These are phyloP conservation scores for Echites panduratus DNA, from an alignment of 257 asterid species.

Conservation along the genomic window DNA sequence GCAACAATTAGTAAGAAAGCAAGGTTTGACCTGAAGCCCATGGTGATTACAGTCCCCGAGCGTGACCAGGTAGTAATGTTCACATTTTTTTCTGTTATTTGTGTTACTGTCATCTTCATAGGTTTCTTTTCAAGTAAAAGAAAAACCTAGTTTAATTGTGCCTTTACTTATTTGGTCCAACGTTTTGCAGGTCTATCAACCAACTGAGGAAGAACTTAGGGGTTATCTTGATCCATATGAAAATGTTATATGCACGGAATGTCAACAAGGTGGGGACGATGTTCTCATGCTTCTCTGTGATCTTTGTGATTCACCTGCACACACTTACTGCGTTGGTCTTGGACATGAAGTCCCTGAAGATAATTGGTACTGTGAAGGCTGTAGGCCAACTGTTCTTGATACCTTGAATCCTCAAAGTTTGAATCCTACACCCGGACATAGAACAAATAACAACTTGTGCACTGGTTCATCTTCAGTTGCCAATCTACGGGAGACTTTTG, in stretches of 20 bases:
- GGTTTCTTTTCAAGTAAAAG: not conserved
- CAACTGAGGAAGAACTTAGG: slow-evolving; percentile 91
- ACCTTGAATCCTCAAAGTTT: slow-evolving; percentile 38
- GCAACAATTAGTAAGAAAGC: slow-evolving; percentile 56
- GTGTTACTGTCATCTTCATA: not conserved
- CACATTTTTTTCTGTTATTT: not conserved
- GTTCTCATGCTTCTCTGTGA: slow-evolving; percentile 86
- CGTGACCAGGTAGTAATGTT: slow-evolving; percentile 71
- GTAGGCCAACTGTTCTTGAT: slow-evolving; percentile 68
- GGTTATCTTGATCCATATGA: slow-evolving; percentile 76
- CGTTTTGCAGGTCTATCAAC: slow-evolving; percentile 72
- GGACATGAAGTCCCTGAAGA: slow-evolving; percentile 93
- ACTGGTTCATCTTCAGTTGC: slow-evolving; percentile 46
- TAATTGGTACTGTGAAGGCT: slow-evolving; percentile 92
- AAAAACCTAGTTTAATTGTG: not conserved
- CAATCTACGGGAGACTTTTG: slow-evolving; percentile 51
- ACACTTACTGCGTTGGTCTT: slow-evolving; percentile 82
- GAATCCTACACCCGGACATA: slow-evolving; percentile 39
- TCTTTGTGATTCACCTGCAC: slow-evolving; percentile 86
- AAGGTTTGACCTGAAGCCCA: slow-evolving; percentile 44
- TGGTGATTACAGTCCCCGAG: slow-evolving; percentile 61
- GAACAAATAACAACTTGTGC: slow-evolving; percentile 31
- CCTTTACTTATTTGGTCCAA: slow-evolving; percentile 5
- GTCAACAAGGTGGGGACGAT: slow-evolving; percentile 81
- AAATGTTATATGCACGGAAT: slow-evolving; percentile 66